These are phyloP conservation scores for Phanerochaete sordida DNA, from an alignment of 768 basidiomycete genomes.

Conservation along the genomic window DNA sequence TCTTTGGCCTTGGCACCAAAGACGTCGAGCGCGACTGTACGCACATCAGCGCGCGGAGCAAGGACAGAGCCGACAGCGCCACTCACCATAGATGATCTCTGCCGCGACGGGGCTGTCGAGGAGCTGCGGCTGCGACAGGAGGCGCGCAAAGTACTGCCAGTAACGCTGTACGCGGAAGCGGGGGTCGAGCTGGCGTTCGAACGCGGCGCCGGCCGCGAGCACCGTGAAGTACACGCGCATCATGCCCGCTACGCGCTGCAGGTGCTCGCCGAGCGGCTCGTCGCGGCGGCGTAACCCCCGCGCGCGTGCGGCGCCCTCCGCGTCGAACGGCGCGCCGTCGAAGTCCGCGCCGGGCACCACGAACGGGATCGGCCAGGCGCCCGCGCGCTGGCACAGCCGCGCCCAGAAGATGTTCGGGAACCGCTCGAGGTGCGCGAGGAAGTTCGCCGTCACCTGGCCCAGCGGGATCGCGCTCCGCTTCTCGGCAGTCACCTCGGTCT, in stretches of 20 bases:
- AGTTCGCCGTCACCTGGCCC: slow-evolving; percentile 67
- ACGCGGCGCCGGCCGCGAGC: slow-evolving; percentile 32
- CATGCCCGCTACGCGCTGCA: slow-evolving; percentile 67
- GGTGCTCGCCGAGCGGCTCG: slow-evolving; percentile 61
- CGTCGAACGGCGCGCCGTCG: slow-evolving; percentile 44
- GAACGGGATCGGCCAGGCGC: slow-evolving; percentile 82
- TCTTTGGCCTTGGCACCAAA: slow-evolving; percentile 56
- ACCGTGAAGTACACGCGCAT: slow-evolving; percentile 87
- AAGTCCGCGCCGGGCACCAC: slow-evolving; percentile 51
- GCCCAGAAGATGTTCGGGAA: slow-evolving; percentile 80
- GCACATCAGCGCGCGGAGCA: not conserved
- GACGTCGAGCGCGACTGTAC: slow-evolving; percentile 66
- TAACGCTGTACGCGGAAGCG: slow-evolving; percentile 60
- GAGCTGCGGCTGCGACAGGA: slow-evolving; percentile 49
- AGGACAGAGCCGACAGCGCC: not conserved
- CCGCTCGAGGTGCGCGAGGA: slow-evolving; percentile 49
- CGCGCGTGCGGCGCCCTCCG: slow-evolving; percentile 43
- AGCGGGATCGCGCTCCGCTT: slow-evolving; percentile 82
- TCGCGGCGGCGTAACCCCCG: slow-evolving; percentile 51
- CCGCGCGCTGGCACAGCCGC: slow-evolving; percentile 81
- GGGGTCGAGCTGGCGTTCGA: slow-evolving; percentile 39
- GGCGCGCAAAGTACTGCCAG: slow-evolving; percentile 72
- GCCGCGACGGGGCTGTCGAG: slow-evolving; percentile 59
- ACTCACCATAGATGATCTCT: slow-evolving; percentile 64
- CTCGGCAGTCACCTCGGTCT: slow-evolving; percentile 90